Conservation (phyloP, 805 yeast genomes). For the Pichia occidentalis region DNA sequence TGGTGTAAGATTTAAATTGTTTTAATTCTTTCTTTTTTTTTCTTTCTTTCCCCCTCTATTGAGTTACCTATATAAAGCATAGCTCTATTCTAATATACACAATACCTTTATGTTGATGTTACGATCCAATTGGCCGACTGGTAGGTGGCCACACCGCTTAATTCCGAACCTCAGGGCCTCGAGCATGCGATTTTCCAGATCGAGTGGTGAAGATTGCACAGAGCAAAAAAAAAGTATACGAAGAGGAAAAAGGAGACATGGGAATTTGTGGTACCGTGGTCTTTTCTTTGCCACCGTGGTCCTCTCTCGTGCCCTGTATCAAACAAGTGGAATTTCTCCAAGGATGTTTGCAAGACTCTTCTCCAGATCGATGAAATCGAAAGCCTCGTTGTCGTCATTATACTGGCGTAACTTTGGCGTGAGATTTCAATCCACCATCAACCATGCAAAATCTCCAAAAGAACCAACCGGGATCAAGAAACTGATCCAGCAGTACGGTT, state of each 20-base stretch:
- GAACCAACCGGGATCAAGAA: conserved; percentile 48
- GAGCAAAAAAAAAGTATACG: too few relatives aligned
- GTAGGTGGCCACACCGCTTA: too few relatives aligned
- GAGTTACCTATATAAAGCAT: neutral
- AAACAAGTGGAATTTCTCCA: conserved; percentile 1
- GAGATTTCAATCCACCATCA: conserved; percentile 17
- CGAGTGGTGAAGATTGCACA: too few relatives aligned
- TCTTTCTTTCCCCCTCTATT: neutral
- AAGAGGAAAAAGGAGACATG: too few relatives aligned
- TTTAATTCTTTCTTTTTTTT: neutral
- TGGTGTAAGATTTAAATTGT: conserved; percentile 2
- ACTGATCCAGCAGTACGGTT: conserved; percentile 80
- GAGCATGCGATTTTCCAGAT: too few relatives aligned
- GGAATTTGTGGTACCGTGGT: too few relatives aligned
- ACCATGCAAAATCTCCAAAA: conserved; percentile 17
- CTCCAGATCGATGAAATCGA: too few relatives aligned
- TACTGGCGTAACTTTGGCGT: conserved; percentile 7
- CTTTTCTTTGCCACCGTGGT: neutral
- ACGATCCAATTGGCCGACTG: too few relatives aligned
- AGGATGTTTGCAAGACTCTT: neutral
- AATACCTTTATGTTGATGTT: too few relatives aligned
- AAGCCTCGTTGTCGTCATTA: conserved; percentile 2
- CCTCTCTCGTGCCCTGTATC: neutral
- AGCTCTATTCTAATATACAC: too few relatives aligned
- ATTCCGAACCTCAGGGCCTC: too few relatives aligned